A percentile compares a stretch with the other conserved stretches of the same genome.
These are phyloP conservation scores for Pichia sp. DNA, from an alignment of 1,139 yeast species.

Conservation along the genomic window DNA sequence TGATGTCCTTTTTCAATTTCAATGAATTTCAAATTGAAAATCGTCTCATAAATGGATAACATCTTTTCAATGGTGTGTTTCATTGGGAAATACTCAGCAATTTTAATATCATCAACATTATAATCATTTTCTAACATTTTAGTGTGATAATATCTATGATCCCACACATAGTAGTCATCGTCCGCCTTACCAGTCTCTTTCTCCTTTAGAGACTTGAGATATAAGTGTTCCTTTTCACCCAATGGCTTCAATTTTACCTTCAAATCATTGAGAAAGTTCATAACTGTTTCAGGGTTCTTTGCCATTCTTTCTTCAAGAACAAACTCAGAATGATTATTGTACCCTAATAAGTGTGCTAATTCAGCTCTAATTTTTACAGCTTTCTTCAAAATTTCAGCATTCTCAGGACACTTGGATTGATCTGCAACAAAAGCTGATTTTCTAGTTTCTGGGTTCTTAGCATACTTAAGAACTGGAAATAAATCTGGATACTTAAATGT, in stretches of 20 bases:
- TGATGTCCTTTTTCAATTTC: slow-evolving; percentile 35
- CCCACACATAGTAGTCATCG: slow-evolving; percentile 59
- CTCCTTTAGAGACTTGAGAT: slow-evolving; percentile 46
- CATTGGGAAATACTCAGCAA: slow-evolving; percentile 74
- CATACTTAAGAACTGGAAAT: slow-evolving; percentile 67
- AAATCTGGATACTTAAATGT: slow-evolving; percentile 78
- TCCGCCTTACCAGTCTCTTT: slow-evolving; percentile 34
- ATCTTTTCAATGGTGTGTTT: slow-evolving; percentile 58
- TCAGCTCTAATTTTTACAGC: slow-evolving; percentile 56
- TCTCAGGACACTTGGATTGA: slow-evolving; percentile 57
- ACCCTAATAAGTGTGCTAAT: slow-evolving; percentile 59
- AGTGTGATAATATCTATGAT: slow-evolving; percentile 57
- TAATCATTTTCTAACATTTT: slow-evolving; percentile 58
- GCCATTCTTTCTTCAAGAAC: slow-evolving; percentile 78
- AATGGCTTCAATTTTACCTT: slow-evolving; percentile 48
- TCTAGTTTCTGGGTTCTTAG: slow-evolving; percentile 56
- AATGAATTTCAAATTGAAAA: slow-evolving; percentile 61
- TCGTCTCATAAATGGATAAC: slow-evolving; percentile 60
- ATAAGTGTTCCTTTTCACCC: slow-evolving; percentile 48
- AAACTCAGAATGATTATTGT: slow-evolving; percentile 58
- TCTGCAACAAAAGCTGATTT: slow-evolving; percentile 57
- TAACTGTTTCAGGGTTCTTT: slow-evolving; percentile 51
- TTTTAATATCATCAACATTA: slow-evolving; percentile 62
- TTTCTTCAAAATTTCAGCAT: slow-evolving; percentile 51
- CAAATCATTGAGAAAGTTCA: slow-evolving; percentile 55